Evolutionary conservation across 2,329 filamentous ascomycete species (phyloP), one percentile per base, ranked within the genome.

Genomic region (Monosporascus sp.): DNA sequence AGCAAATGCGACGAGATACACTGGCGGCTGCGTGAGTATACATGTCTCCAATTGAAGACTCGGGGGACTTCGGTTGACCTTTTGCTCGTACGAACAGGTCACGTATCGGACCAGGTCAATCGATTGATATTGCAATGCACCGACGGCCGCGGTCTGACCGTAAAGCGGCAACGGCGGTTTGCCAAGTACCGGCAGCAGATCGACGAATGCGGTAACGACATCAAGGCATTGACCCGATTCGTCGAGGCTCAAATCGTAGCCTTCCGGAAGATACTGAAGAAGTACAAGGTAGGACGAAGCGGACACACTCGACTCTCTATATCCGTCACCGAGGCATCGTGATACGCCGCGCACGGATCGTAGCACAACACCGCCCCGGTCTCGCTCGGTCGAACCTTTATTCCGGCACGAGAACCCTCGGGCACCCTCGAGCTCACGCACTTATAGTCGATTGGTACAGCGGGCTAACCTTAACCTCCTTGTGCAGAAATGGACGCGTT

Each of bases 241-340:
- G 81, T 86, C 57, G 78, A 81, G 54, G 87, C 87, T 2, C 90
- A 95, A 66, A 77, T 85, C 9, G 81, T 86, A 5, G 90, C 87
- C 4, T 92, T 95, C 62, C 81, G 83, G 52, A 95, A 95, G 72
- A 86, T 95, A 38, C 74, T 92, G 36, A 94, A 93, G 68, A 95
- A 95, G 67, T 93, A 94, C 72, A 81, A 78, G 75, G 81, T 82
- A 71, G n/a, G 72, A 39, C n/a, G 53, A 54, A 53, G 52, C 52
- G 52, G 50, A 11, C 31, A 35, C 18, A 15, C 18, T 37, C 47
- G 15, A 49, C 7, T 2, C 25, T 27, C 25, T 27, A 9, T 27
- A 9, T 27, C 27, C 31, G 31, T 14, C 31, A 35, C 31, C 31
- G 31, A 35, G 11, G 9, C 31, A 35, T 35, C 31, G 31, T 35